Evolutionary conservation across 148 eudicot species (phyloP).

Genomic region (Dianthus caryophyllus): DNA sequence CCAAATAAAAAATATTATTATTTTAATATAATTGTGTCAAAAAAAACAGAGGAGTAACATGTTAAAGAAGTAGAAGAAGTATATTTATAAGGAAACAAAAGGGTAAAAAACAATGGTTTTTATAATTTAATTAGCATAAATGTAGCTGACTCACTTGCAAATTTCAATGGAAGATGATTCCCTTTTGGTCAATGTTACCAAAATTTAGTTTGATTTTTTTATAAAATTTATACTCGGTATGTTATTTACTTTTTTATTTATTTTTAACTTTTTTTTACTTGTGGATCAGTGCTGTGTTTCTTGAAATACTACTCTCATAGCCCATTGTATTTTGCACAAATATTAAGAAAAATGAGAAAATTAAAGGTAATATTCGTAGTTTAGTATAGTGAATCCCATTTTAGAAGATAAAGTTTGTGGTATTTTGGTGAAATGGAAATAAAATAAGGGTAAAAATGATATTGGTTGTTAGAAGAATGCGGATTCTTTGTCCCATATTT

Average conservation of each 20-base stretch:
- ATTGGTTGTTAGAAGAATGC: too few species aligned
- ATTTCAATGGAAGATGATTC: conserved; percentile 34
- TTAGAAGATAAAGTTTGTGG: too few species aligned
- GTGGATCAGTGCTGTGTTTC: conserved; percentile 33
- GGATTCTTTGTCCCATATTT: too few species aligned
- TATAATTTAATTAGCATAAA: conserved; percentile 21
- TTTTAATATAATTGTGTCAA: not conserved
- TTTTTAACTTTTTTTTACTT: conserved; percentile 1
- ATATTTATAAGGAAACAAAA: not conserved
- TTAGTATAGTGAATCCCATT: too few species aligned
- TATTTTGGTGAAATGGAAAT: too few species aligned
- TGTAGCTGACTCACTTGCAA: conserved; percentile 42
- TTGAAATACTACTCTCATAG: not conserved
- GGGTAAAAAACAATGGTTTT: not conserved
- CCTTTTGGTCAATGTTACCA: conserved; percentile 18
- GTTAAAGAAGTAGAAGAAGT: not conserved
- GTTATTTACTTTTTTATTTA: too few species aligned
- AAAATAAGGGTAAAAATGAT: too few species aligned
- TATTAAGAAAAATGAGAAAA: too few species aligned
- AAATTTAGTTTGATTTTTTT: not conserved
- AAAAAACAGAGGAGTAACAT: not conserved
- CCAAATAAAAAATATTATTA: not conserved
- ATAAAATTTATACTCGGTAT: not conserved
- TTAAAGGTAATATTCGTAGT: too few species aligned
- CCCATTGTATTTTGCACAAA: too few species aligned